Evolutionary conservation across 2,329 filamentous ascomycete genomes (phyloP).

Genomic region (Colletotrichum higginsianum): DNA sequence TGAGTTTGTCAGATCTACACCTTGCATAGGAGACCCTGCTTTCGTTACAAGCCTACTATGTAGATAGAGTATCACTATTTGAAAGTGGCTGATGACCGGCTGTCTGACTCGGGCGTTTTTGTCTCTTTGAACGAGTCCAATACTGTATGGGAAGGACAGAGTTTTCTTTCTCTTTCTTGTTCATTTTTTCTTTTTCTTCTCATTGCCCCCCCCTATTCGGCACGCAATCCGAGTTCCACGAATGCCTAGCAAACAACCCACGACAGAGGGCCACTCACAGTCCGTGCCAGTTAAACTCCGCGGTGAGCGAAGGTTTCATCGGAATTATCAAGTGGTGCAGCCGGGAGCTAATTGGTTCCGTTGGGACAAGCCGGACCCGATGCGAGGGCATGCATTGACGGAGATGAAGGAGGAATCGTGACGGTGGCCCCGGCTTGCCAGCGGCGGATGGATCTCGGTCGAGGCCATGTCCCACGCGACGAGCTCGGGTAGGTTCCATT

Average conservation of each 20-base stretch:
- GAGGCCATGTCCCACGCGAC: background rate
- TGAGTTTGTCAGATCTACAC: background rate
- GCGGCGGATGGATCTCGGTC: background rate
- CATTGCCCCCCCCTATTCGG: too few relatives aligned
- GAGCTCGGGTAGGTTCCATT: background rate
- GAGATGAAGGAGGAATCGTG: constrained; percentile 17
- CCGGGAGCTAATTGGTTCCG: background rate
- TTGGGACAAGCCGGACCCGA: background rate
- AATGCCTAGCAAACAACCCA: background rate
- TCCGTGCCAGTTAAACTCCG: background rate
- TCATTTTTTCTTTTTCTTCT: too few relatives aligned
- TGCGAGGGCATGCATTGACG: background rate
- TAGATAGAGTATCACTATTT: background rate
- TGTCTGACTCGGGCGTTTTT: background rate
- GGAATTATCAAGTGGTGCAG: background rate
- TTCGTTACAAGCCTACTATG: too few relatives aligned
- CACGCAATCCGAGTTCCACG: background rate
- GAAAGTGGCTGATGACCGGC: background rate
- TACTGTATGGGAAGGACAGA: too few relatives aligned
- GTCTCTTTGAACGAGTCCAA: too few relatives aligned
- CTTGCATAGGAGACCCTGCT: too few relatives aligned
- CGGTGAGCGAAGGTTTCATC: background rate
- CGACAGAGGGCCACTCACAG: background rate
- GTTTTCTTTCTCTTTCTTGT: too few relatives aligned
- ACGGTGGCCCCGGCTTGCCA: constrained; percentile 1